phyloP scores from a whole-genome alignment of 495 filamentous ascomycete species.

The Aspergillus diversus region DNA sequence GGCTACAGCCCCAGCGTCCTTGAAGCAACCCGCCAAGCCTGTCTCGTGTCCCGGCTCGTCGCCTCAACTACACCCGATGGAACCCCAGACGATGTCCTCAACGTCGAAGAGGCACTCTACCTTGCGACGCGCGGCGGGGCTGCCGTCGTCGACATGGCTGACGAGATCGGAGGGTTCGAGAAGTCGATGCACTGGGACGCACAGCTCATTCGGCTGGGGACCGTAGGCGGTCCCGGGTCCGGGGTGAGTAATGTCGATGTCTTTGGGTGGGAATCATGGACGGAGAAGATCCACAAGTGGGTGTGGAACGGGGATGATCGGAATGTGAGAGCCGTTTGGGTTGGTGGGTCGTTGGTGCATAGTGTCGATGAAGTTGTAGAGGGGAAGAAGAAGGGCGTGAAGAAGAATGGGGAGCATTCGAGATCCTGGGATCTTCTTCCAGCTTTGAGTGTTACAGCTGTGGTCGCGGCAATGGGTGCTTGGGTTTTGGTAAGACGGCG shows the following conservation, averaged over 20 bases:
- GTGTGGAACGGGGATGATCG: constrained; percentile 85
- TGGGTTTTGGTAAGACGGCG: too few species aligned
- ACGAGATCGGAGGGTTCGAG: constrained; percentile 71
- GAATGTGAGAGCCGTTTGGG: constrained; percentile 81
- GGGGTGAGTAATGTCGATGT: constrained; percentile 61
- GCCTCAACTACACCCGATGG: constrained; percentile 12
- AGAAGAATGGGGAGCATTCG: not conserved
- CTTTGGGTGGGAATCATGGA: constrained; percentile 84
- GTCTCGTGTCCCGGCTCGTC: constrained; percentile 66
- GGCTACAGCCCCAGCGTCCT: constrained; percentile 81
- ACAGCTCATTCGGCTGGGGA: constrained; percentile 64
- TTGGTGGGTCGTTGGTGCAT: constrained; percentile 77
- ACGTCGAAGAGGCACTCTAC: constrained; percentile 85
- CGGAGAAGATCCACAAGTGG: constrained; percentile 84
- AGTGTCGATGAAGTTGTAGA: constrained; percentile 24
- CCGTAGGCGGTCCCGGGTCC: not conserved
- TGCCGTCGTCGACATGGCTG: constrained; percentile 66
- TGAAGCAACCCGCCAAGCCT: constrained; percentile 77
- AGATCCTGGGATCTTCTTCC: too few species aligned
- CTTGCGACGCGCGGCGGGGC: constrained; percentile 74
- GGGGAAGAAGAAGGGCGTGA: not conserved
- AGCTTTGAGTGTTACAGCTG: too few species aligned
- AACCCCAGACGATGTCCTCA: constrained; percentile 54
- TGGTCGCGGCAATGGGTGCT: too few species aligned
- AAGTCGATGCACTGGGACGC: constrained; percentile 84